Conservation (phyloP, 2,329 filamentous ascomycete species). For the Fusarium sp. region DNA sequence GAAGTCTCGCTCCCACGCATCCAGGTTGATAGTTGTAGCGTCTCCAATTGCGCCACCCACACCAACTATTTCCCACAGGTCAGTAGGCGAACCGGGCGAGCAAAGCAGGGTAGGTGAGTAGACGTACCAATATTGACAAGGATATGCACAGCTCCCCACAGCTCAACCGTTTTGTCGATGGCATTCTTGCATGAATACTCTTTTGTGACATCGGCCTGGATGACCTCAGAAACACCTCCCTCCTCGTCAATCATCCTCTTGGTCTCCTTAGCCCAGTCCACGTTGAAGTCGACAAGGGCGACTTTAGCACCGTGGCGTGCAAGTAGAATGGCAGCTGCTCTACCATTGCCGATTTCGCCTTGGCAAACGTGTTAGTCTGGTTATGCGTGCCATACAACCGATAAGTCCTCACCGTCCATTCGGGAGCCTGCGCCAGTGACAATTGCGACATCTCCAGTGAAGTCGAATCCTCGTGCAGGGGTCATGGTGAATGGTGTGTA, state of each 20-base stretch:
- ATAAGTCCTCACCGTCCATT: not conserved
- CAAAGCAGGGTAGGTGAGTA: not conserved
- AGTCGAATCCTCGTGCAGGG: conserved; percentile 9
- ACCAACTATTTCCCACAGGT: not conserved
- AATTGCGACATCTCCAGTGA: conserved; percentile 5
- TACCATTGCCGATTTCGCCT: conserved; percentile 18
- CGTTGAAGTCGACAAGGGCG: conserved; percentile 7
- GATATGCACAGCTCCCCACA: conserved; percentile 16
- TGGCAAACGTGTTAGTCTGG: not conserved
- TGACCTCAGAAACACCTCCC: conserved; percentile 12
- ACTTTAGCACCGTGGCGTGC: conserved; percentile 14
- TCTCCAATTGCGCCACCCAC: conserved; percentile 14
- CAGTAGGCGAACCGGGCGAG: not conserved
- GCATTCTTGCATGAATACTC: conserved; percentile 18
- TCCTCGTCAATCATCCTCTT: conserved; percentile 19
- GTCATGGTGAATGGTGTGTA: not conserved
- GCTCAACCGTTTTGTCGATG: conserved; percentile 3
- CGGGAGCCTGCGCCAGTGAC: conserved; percentile 15
- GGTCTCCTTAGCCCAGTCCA: conserved; percentile 12
- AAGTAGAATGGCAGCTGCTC: conserved; percentile 12
- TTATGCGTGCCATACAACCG: too few relatives aligned
- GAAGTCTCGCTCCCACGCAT: conserved; percentile 19
- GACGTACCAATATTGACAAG: conserved; percentile 9
- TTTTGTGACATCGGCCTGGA: conserved; percentile 9
- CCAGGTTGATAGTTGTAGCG: conserved; percentile 8